Conservation (phyloP, 2,329 filamentous ascomycete species). For the Rhynchosporium graminicola region DNA sequence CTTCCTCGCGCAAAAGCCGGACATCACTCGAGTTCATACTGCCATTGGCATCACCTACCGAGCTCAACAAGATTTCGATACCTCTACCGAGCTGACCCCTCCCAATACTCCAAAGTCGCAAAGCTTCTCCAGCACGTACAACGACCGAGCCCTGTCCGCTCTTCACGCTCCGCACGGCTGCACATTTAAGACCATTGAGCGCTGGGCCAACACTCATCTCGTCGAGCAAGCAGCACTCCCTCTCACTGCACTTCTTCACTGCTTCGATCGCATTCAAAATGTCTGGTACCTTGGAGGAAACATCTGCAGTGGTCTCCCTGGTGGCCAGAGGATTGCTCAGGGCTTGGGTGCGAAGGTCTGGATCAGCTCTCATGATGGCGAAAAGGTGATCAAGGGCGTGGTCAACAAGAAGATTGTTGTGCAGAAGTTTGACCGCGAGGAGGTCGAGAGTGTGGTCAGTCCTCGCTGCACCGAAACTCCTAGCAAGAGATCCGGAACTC, state of each 20-base stretch:
- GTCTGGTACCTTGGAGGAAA: slow-evolving; percentile 64
- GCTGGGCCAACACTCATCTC: slow-evolving; percentile 60
- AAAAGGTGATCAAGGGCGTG: slow-evolving; percentile 56
- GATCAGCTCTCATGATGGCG: slow-evolving; percentile 63
- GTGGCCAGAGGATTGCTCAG: slow-evolving; percentile 57
- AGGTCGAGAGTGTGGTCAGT: slow-evolving; percentile 46
- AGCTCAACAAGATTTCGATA: background rate
- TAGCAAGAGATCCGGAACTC: slow-evolving; percentile 39
- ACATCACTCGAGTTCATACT: slow-evolving; percentile 62
- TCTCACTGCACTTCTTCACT: slow-evolving; percentile 64
- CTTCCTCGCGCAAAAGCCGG: slow-evolving; percentile 61
- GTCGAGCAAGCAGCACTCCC: slow-evolving; percentile 58
- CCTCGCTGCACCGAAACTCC: slow-evolving; percentile 33
- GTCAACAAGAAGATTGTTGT: slow-evolving; percentile 53
- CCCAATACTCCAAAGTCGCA: slow-evolving; percentile 15
- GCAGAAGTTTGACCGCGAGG: slow-evolving; percentile 46
- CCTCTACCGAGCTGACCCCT: slow-evolving; percentile 16
- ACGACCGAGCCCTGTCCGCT: slow-evolving; percentile 53
- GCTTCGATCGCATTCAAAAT: slow-evolving; percentile 59
- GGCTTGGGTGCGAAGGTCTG: slow-evolving; percentile 56
- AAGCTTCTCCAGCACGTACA: slow-evolving; percentile 36
- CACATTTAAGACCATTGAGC: slow-evolving; percentile 52
- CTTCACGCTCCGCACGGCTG: slow-evolving; percentile 68
- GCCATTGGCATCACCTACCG: slow-evolving; percentile 73
- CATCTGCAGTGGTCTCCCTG: slow-evolving; percentile 56